Base-by-base conservation (phyloP, 257 asterid species). In the Plantago ovata region DNA sequence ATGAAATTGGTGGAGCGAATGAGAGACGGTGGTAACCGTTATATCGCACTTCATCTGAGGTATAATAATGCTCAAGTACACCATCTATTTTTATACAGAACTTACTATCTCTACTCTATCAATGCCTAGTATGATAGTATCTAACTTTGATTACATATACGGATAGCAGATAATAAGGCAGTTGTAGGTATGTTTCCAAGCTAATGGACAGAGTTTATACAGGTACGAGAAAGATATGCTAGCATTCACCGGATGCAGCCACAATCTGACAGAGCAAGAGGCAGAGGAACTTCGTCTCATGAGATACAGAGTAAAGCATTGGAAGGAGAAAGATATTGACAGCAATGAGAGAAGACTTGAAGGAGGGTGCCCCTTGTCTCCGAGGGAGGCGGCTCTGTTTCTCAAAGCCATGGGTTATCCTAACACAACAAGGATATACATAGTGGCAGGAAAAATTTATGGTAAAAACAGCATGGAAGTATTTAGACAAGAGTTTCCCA, bases 191-290 rank as follows among this genome's bases (percentile, higher is more conserved):
- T 28, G 1, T 28, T 28, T 28, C 36, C 36, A 28, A 1, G 36
- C 7, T 28, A 28, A 28, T 28, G 36, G 36, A 28, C 36, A 3
- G 36, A 28, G 36, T 28, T 41, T 9, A 3, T 13, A 22, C 63
- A 84, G 94, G 59, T 85, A 85, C 21, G 94, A 85, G 72, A 82
- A 85, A 63, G 94, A 85, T 41, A 82, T 85, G 94, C 76, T 85
- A 13, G 91, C 94, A 6, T 85, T 85, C 75, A 85, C 94, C 0
- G 94, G 91, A 40, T 85, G 94, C 74, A 85, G 84, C 78, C 80
- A 77, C 47, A 74, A 73, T 53, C 63, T 85, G 53, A 82, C 70
- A 4, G 38, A 60, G 5, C 44, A 12, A 6, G 87, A 85, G 66
- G 79, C 77, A 1, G 64, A 73, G 71, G 91, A 80, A 53, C 84